These are phyloP conservation scores for Ochromonas danica DNA, from an alignment of 108 stramenopile species.

Conservation along the genomic window DNA sequence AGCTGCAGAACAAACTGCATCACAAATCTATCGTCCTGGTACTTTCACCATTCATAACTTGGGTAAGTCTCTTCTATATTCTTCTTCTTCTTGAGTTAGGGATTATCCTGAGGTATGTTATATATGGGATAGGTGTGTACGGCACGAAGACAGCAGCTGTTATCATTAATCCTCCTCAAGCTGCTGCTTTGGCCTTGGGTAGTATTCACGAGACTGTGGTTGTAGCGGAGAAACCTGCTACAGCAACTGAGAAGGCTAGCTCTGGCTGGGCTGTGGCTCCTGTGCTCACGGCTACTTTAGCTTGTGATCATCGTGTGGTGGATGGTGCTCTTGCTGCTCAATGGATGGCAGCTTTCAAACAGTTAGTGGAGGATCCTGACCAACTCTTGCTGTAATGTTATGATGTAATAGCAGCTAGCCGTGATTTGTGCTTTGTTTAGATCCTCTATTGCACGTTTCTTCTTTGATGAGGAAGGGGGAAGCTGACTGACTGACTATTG, in stretches of 20 bases:
- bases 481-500: too few relatives aligned
- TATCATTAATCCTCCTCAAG: constrained; percentile 94
- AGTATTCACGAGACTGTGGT: constrained; percentile 83
- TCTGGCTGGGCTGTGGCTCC: constrained; percentile 63
- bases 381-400: constrained; percentile 21
- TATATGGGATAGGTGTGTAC: constrained; percentile 89
- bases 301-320: constrained; percentile 95
- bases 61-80: background rate
- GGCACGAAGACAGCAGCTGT: constrained; percentile 91
- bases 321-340: constrained; percentile 96
- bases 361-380: constrained; percentile 79
- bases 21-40: constrained; percentile 36
- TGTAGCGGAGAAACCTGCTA: too few relatives aligned
- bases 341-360: constrained; percentile 89
- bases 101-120: too few relatives aligned
- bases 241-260: constrained; percentile 46
- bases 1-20: constrained; percentile 8
- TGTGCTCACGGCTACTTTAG: constrained; percentile 85
- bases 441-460: too few relatives aligned
- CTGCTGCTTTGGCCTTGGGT: constrained; percentile 86
- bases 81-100: background rate
- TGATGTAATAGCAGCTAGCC: too few relatives aligned
- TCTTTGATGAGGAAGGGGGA: too few relatives aligned
- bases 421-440: too few relatives aligned
- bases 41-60: constrained; percentile 89